A percentile compares a stretch with the other conserved stretches of the same genome.
phyloP scores from a whole-genome alignment of 306 rosid species.

The Pachyrhizus erosus region DNA sequence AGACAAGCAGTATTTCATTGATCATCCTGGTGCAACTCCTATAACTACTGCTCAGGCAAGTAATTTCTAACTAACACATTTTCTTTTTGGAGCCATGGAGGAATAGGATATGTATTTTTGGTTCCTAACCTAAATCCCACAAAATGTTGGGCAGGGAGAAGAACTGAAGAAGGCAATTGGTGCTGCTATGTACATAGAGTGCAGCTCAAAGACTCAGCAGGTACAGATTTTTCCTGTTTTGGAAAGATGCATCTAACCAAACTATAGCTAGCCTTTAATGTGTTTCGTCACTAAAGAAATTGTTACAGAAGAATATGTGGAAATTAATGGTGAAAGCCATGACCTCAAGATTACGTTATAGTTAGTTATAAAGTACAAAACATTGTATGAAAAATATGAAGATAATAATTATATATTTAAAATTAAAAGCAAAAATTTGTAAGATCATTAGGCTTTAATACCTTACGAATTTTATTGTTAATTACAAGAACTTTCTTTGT shows the following conservation, averaged over 20 bases:
- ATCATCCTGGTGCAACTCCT: slow-evolving; percentile 14
- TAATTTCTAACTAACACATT: neutral
- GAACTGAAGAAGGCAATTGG: slow-evolving; percentile 11
- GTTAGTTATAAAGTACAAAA: no score
- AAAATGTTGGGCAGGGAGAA: slow-evolving; percentile 1
- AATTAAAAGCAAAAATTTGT: neutral
- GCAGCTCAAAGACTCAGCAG: slow-evolving; percentile 26
- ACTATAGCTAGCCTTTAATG: neutral
- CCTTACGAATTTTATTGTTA: neutral
- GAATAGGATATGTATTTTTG: neutral
- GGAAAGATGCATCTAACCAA: neutral
- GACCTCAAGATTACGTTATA: neutral
- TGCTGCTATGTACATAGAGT: slow-evolving; percentile 24
- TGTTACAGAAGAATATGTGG: neutral
- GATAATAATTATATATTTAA: neutral
- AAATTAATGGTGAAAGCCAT: neutral
- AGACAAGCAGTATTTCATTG: slow-evolving; percentile 6
- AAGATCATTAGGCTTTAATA: neutral
- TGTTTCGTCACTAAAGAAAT: neutral
- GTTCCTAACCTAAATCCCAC: neutral
- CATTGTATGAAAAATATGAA: no score
- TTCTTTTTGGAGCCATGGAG: neutral
- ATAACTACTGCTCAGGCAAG: slow-evolving; percentile 8
- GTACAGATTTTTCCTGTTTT: neutral
- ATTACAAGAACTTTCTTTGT: neutral